Percentiles rank a stretch among this genome's conserved stretches.
These are phyloP conservation scores for Pleurozium schreberi DNA, from an alignment of 225 moss, liverwort and hornwort species.

Conservation along the genomic window DNA sequence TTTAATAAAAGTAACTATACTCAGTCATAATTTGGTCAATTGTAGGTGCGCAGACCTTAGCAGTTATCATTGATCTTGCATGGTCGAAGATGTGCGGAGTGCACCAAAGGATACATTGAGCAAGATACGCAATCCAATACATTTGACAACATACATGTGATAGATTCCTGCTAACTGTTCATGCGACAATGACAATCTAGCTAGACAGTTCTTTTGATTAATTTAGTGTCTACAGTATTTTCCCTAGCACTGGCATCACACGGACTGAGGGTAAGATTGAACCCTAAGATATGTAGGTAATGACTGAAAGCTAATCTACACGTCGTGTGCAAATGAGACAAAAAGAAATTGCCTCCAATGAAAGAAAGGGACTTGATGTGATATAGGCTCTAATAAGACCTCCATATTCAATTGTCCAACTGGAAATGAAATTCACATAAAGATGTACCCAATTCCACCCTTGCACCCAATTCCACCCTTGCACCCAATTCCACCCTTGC, in stretches of 20 bases:
- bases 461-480: no score
- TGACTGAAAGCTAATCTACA: not conserved
- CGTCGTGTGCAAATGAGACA: not conserved
- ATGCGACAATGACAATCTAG: not conserved
- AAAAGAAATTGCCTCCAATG: not conserved
- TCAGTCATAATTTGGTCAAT: no score
- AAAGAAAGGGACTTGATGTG: not conserved
- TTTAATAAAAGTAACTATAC: no score
- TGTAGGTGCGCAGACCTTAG: not conserved
- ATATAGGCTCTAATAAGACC: no score
- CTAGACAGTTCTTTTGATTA: not conserved
- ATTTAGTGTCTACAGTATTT: not conserved
- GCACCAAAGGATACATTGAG: not conserved
- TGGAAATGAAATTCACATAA: not conserved
- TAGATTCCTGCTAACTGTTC: not conserved
- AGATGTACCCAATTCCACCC: no score
- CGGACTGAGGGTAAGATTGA: not conserved
- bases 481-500: no score
- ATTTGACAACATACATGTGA: not conserved
- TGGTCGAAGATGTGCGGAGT: not conserved
- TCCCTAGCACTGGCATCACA: not conserved
- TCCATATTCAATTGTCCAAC: not conserved
- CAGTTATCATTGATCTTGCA: not conserved
- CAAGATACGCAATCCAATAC: not conserved
- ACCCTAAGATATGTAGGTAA: not conserved